These are phyloP conservation scores for Pyricularia grisea DNA, from an alignment of 2,329 filamentous ascomycete species.

Conservation along the genomic window DNA sequence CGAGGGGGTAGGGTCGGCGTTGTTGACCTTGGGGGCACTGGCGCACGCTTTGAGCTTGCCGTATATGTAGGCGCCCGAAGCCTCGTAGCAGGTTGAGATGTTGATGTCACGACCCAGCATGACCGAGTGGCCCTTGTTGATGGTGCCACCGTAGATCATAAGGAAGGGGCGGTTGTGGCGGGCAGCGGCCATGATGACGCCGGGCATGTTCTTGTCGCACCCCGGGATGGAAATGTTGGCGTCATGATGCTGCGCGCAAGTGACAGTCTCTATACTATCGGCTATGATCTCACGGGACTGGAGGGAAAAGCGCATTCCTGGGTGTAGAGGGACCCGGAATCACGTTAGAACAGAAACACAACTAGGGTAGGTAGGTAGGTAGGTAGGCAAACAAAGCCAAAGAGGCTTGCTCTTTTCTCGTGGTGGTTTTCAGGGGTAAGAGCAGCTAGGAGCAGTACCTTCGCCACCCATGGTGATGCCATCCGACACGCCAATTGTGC, in stretches of 20 bases:
- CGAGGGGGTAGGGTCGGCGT: constrained; percentile 51
- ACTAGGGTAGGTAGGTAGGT: too few species aligned
- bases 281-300: constrained; percentile 90
- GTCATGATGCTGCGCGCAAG: constrained; percentile 84
- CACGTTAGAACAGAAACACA: not conserved
- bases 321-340: not conserved
- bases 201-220: constrained; percentile 98
- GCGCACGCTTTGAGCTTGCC: constrained; percentile 68
- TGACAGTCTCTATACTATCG: constrained; percentile 89
- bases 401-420: not conserved
- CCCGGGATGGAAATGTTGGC: constrained; percentile 89
- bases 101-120: constrained; percentile 69
- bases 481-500: constrained; percentile 81
- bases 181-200: constrained; percentile 81
- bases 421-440: not conserved
- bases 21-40: constrained; percentile 26
- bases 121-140: constrained; percentile 74
- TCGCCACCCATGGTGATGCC: constrained; percentile 94
- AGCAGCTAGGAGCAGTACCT: constrained; percentile 36
- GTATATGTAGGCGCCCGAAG: constrained; percentile 89
- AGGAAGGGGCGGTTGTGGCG: constrained; percentile 85
- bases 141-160: constrained; percentile 93
- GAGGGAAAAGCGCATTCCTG: constrained; percentile 59
- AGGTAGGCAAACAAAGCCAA: not conserved
- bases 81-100: constrained; percentile 96